These are phyloP conservation scores for Phytophthora megakarya DNA, from an alignment of 352 stramenopile genomes.

Conservation along the genomic window DNA sequence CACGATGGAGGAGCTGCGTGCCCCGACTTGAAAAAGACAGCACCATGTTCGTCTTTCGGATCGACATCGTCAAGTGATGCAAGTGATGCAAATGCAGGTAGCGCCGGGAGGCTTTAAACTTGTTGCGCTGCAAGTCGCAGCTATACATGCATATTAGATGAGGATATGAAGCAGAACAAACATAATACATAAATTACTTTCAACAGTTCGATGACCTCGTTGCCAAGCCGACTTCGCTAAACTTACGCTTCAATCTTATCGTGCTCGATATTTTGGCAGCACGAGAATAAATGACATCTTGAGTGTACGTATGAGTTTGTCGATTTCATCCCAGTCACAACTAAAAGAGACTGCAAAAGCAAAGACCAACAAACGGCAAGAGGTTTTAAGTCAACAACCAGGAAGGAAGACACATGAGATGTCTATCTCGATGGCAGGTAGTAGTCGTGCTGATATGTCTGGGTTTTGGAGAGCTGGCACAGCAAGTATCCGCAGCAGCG, in stretches of 20 bases:
- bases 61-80: constrained; percentile 16
- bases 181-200: background rate
- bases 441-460: constrained; percentile 2
- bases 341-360: constrained; percentile 6
- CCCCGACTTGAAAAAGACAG: constrained; percentile 32
- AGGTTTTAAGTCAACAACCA: constrained; percentile 1
- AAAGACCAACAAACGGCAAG: background rate
- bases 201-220: too few relatives aligned
- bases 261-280: background rate
- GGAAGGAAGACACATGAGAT: background rate
- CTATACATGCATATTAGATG: background rate
- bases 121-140: background rate
- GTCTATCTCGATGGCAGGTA: background rate
- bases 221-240: constrained; percentile 2
- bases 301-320: too few relatives aligned
- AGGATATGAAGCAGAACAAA: too few relatives aligned
- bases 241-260: constrained; percentile 10
- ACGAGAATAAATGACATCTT: too few relatives aligned
- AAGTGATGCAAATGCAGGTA: background rate
- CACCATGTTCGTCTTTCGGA: constrained; percentile 12
- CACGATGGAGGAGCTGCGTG: constrained; percentile 47
- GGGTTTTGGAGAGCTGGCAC: background rate
- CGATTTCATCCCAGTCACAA: constrained; percentile 17
- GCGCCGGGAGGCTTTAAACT: background rate
- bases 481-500: background rate